Base-by-base conservation (phyloP, 345 rosid species). In the Arabidopsis suecica region DNA sequence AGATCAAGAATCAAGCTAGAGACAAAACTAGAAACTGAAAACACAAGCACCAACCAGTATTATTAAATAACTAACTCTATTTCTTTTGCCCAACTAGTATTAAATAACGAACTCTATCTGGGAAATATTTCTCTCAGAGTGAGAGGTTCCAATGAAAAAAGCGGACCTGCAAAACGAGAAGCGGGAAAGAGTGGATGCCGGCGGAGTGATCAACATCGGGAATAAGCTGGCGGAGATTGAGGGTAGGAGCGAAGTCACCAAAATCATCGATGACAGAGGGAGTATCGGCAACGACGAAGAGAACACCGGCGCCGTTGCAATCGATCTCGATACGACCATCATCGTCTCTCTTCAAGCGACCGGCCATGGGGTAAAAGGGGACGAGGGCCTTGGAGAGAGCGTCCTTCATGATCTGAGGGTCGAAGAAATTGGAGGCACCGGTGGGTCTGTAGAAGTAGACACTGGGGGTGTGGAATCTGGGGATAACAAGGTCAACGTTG, bases 341-440 rank as follows among this genome's bases (percentile, higher is more conserved):
- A 20, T 88, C 88, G 33, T 88, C 92, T 42, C 86, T 69, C 83
- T 77, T 84, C 75, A 88, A 51, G 57, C 89, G 80, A 7, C 96
- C 99, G 1, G 97, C 97, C 99, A 94, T 94, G 9, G 99, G 99
- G 78, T 94, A 92, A 80, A 94, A 94, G 14, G 88, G 91, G 61
- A 91, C 88, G 5, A 94, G 84, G 4, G 91, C 93, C 87, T 84
- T 88, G 72, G 88, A 70, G 30, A 94, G 86, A 5, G 93, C 92
- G 22, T 76, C 87, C 82, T 88, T 90, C 68, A 94, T 78, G 41
- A 84, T 78, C 56, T 61, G 54, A 1, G 90, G 79, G 36, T 91
- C 89, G 50, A 94, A 94, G 86, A 88, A 94, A 72, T 87, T 81
- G 36, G 84, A 16, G 7, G 86, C 79, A 3, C 88, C 88, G 0